Evolutionary conservation across 2,329 filamentous ascomycete species (phyloP), one percentile per base, ranked within the genome.

Genomic region (Paraphaeosphaeria minitans): DNA sequence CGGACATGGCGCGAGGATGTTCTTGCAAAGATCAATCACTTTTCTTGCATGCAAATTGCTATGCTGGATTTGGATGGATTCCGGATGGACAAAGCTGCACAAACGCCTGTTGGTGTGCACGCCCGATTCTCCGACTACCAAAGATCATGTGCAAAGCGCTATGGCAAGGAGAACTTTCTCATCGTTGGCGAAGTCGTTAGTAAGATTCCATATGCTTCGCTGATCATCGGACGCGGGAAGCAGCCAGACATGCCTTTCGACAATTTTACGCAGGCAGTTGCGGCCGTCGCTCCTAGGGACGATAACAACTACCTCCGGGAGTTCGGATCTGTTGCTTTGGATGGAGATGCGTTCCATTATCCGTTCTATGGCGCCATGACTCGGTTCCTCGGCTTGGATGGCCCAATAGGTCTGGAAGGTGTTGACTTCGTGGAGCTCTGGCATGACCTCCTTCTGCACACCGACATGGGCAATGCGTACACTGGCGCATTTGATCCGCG

Each of bases 21-120:
- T 0, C 76, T 82, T 33, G 79, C 82, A 48, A 85, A 85, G 64
- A 76, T 89, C 57, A 82, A 84, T 61, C 82, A 82, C 46, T 86
- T 88, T 65, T 87, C 85, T 1, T 89, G 87, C 73, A 85, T 89
- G 72, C 80, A 85, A 35, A 87, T 89, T 57, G 74, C 79, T 24
- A 84, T 82, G 61, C 78, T 89, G n/a, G 87, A 89, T 66, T 84
- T 89, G 56, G 87, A 89, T 66, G 87, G 86, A 0, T 88, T 86
- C 67, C 83, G 87, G 55, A 87, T 87, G 73, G 87, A 89, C 75
- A 89, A 89, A 72, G 87, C 85, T 1, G 83, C 85, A 16, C 86
- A 88, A 66, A 82, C 85, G 13, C 88, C 87, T 0, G 81, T 88
- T 6, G 87, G 89, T 67, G 81, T 85, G 1, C 79, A 87, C 58